Percentiles rank a stretch among this genome's conserved stretches.
Conservation (phyloP, 306 rosid species). For the Sesbania bispinosa region DNA sequence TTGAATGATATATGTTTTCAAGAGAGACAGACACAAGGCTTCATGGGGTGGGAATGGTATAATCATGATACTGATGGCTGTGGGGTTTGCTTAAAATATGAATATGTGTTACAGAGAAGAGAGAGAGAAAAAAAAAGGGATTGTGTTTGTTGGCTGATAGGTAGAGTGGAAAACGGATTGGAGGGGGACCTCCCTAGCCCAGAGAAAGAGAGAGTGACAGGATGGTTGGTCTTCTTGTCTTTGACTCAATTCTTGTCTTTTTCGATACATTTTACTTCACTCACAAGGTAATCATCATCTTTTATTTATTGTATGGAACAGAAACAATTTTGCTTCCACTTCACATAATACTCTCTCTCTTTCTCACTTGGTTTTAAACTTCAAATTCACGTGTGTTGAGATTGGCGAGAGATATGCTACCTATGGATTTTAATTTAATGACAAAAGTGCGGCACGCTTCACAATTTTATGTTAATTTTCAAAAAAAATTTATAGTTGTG, state of each 20-base stretch:
- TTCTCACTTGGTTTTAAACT: constrained; percentile 36
- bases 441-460: constrained; percentile 25
- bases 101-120: constrained; percentile 24
- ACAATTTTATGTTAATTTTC: constrained; percentile 28
- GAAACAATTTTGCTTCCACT: constrained; percentile 68
- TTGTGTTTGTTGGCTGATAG: constrained; percentile 78
- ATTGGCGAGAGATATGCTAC: constrained; percentile 16
- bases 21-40: constrained; percentile 48
- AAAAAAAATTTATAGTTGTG: constrained; percentile 29
- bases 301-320: constrained; percentile 26
- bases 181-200: constrained; percentile 88
- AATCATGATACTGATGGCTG: constrained; percentile 53
- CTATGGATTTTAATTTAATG: constrained; percentile 23
- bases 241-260: constrained; percentile 67
- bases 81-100: constrained; percentile 83
- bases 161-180: constrained; percentile 99
- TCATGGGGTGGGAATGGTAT: constrained; percentile 63
- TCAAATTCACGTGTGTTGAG: constrained; percentile 50
- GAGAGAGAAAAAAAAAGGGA: constrained; percentile 19
- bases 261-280: constrained; percentile 75
- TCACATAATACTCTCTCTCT: constrained; percentile 55
- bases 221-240: constrained; percentile 68
- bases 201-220: constrained; percentile 36
- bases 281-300: constrained; percentile 86
- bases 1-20: constrained; percentile 18